A percentile compares a stretch with the other conserved stretches of the same genome.
phyloP scores from a whole-genome alignment of 305 asterid species.

The Fraxinus greggii region DNA sequence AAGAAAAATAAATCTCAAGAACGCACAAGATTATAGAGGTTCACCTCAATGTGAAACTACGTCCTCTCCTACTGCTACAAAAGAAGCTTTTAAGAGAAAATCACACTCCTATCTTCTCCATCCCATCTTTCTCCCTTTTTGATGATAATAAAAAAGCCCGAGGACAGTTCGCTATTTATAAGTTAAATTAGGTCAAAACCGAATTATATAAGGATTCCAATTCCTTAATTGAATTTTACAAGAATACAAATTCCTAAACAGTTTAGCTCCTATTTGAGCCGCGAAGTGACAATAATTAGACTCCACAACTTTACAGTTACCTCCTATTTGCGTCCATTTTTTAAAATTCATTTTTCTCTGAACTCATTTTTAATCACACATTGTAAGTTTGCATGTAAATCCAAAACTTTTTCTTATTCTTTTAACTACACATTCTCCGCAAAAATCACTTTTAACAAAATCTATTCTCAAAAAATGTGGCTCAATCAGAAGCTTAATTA shows the following conservation, averaged over 20 bases:
- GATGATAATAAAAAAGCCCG: background rate
- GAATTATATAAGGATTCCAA: background rate
- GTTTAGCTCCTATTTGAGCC: background rate
- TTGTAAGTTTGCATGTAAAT: background rate
- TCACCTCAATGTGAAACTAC: background rate
- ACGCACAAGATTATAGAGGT: background rate
- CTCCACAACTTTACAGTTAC: background rate
- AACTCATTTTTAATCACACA: background rate
- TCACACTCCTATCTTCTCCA: background rate
- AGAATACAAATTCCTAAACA: background rate
- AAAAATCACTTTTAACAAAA: background rate
- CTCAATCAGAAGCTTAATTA: background rate
- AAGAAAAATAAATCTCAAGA: background rate
- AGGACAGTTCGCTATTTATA: background rate
- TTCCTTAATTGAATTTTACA: background rate
- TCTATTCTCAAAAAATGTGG: background rate
- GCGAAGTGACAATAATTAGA: background rate
- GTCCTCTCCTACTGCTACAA: background rate
- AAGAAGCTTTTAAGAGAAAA: background rate
- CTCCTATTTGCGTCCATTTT: background rate
- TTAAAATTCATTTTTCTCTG: background rate
- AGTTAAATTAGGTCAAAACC: background rate
- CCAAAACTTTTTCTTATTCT: background rate
- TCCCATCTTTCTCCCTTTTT: background rate
- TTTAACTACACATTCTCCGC: background rate